Conservation (phyloP, 2,329 filamentous ascomycete genomes). For the Alternaria arborescens region DNA sequence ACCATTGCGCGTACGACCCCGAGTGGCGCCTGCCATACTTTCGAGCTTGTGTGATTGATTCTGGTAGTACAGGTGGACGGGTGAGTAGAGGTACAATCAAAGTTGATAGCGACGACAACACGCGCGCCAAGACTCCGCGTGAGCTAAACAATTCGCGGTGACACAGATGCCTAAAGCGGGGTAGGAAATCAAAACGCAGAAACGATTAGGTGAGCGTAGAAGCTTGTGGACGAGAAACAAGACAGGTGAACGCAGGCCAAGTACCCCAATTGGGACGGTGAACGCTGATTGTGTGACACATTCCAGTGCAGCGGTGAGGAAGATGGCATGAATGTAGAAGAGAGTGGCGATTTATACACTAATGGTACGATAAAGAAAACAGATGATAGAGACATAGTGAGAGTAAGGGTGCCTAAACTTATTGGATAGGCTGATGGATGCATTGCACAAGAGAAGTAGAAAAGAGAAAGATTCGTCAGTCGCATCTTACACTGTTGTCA, state of each 20-base stretch:
- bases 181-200: not conserved
- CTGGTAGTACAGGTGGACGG: not conserved
- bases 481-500: not conserved
- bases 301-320: not conserved
- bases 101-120: not conserved
- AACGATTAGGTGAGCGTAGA: conserved; percentile 3
- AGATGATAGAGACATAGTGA: not conserved
- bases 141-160: not conserved
- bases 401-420: not conserved
- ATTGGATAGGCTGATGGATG: not conserved
- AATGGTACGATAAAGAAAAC: not conserved
- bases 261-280: not conserved
- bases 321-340: not conserved
- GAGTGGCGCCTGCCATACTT: conserved; percentile 17
- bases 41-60: not conserved
- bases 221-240: not conserved
- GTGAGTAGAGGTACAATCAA: not conserved
- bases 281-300: not conserved
- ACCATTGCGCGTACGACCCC: not conserved
- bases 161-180: not conserved
- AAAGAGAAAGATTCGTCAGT: rapidly evolving
- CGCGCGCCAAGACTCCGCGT: conserved; percentile 3
- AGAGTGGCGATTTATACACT: rapidly evolving
- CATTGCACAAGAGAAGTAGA: not conserved
- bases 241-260: not conserved